Percentiles rank a stretch among this genome's conserved stretches.
Evolutionary conservation across 257 asterid species (phyloP).

Genomic region (Solanum habrochaites): DNA sequence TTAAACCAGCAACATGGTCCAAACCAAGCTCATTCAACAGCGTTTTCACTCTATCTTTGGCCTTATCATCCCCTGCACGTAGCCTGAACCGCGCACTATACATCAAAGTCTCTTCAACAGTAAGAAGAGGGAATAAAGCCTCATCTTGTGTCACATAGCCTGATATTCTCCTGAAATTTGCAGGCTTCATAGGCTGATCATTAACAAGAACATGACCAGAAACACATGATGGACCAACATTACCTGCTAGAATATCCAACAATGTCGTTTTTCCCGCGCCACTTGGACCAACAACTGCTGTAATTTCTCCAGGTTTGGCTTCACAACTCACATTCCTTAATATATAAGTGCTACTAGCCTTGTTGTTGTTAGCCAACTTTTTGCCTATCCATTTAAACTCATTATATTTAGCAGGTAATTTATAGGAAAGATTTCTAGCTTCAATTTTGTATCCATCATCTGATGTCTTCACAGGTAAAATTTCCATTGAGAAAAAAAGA

Average conservation of each 20-base stretch:
- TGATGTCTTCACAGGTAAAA: slow-evolving; percentile 14
- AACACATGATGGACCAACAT: slow-evolving; percentile 11
- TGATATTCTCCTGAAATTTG: slow-evolving; percentile 36
- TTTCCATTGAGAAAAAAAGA: slow-evolving; percentile 29
- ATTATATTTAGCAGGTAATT: slow-evolving; percentile 15
- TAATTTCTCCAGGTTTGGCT: slow-evolving; percentile 55
- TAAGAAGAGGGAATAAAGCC: slow-evolving; percentile 62
- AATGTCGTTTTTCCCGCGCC: slow-evolving; percentile 84
- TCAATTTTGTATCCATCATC: slow-evolving; percentile 23
- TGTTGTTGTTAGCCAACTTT: background rate
- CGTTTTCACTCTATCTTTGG: slow-evolving; percentile 11
- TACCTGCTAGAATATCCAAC: slow-evolving; percentile 53
- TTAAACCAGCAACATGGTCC: slow-evolving; percentile 27
- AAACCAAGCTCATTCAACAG: slow-evolving; percentile 56
- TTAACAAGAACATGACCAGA: slow-evolving; percentile 48
- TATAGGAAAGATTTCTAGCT: slow-evolving; percentile 36
- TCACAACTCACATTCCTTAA: slow-evolving; percentile 43
- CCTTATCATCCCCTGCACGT: slow-evolving; percentile 3
- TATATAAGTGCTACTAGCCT: slow-evolving; percentile 16
- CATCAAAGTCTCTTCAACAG: slow-evolving; percentile 54
- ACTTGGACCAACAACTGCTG: slow-evolving; percentile 75
- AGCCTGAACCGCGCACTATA: slow-evolving; percentile 67
- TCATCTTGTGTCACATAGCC: slow-evolving; percentile 76
- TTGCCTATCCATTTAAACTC: slow-evolving; percentile 6
- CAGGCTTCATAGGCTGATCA: slow-evolving; percentile 22